phyloP scores from a whole-genome alignment of 106 monocot genomes.

The Dioscorea zingiberensis region DNA sequence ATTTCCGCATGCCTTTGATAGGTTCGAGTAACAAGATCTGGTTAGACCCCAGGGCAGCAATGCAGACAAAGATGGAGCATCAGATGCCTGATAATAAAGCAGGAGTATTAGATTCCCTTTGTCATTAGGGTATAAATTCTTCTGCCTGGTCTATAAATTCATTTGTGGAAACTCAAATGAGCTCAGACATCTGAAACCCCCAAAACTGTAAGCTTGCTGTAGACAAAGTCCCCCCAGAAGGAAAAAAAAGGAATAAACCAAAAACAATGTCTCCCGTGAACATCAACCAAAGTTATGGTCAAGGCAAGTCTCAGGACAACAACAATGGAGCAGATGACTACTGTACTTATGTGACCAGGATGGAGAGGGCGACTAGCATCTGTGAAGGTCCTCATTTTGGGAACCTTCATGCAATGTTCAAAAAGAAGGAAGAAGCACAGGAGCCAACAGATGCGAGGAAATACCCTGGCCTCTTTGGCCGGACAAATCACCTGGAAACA shows the following conservation, averaged over 20 bases:
- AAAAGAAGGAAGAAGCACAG: background rate
- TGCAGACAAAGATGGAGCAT: too few species aligned
- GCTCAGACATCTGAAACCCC: background rate
- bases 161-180: background rate
- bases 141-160: too few species aligned
- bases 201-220: background rate
- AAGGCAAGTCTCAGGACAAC: background rate
- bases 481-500: background rate
- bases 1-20: too few species aligned
- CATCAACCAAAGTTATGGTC: background rate
- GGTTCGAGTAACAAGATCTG: too few species aligned
- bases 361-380: slow-evolving; percentile 16
- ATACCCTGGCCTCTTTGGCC: background rate
- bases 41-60: too few species aligned
- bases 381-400: slow-evolving; percentile 20
- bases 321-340: background rate
- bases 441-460: background rate
- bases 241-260: background rate
- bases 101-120: too few species aligned
- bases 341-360: slow-evolving; percentile 6
- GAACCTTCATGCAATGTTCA: background rate
- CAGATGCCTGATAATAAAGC: too few species aligned
- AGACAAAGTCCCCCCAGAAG: background rate
- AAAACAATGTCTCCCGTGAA: background rate
- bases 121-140: too few species aligned